phyloP scores from a whole-genome alignment of 2,329 filamentous ascomycete genomes.

The Diatrype stigma region DNA sequence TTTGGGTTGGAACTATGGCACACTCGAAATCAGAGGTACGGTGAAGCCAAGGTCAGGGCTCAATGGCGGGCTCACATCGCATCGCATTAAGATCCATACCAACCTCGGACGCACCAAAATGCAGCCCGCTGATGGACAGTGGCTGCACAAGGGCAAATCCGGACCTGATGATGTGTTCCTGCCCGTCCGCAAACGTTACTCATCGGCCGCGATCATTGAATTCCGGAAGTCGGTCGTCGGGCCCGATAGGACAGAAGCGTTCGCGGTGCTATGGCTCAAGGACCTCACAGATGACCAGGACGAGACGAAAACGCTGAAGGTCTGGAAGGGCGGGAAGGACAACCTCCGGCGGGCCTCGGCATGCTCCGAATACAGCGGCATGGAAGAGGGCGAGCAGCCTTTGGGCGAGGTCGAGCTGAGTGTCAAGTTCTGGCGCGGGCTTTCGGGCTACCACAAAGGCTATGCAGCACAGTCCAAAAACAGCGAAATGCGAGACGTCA shows the following conservation, averaged over 20 bases:
- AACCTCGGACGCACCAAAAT: slow-evolving; percentile 56
- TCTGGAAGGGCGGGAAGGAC: slow-evolving; percentile 64
- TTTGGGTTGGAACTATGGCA: slow-evolving; percentile 69
- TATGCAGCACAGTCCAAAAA: slow-evolving; percentile 50
- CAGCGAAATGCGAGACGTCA: slow-evolving; percentile 51
- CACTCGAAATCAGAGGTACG: slow-evolving; percentile 56
- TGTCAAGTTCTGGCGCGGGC: slow-evolving; percentile 57
- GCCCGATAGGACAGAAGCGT: slow-evolving; percentile 54
- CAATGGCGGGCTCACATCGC: slow-evolving; percentile 41
- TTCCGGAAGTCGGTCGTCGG: slow-evolving; percentile 54
- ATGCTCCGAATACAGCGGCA: slow-evolving; percentile 31
- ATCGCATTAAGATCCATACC: slow-evolving; percentile 57
- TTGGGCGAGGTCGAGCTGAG: slow-evolving; percentile 55
- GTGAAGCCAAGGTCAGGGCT: slow-evolving; percentile 44
- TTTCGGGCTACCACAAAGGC: slow-evolving; percentile 54
- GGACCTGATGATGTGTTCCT: slow-evolving; percentile 43
- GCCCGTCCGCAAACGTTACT: slow-evolving; percentile 59
- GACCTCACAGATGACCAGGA: slow-evolving; percentile 67
- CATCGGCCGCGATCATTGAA: slow-evolving; percentile 50
- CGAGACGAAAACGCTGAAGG: slow-evolving; percentile 50
- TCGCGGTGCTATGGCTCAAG: slow-evolving; percentile 64
- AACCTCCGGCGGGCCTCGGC: slow-evolving; percentile 32
- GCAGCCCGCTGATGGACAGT: slow-evolving; percentile 46
- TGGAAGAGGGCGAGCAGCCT: slow-evolving; percentile 50
- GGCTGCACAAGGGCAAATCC: slow-evolving; percentile 43